Evolutionary conservation across 2,329 filamentous ascomycete species (phyloP), one percentile per base, ranked within the genome.

Genomic region (Thermothelomyces thermophilus): DNA sequence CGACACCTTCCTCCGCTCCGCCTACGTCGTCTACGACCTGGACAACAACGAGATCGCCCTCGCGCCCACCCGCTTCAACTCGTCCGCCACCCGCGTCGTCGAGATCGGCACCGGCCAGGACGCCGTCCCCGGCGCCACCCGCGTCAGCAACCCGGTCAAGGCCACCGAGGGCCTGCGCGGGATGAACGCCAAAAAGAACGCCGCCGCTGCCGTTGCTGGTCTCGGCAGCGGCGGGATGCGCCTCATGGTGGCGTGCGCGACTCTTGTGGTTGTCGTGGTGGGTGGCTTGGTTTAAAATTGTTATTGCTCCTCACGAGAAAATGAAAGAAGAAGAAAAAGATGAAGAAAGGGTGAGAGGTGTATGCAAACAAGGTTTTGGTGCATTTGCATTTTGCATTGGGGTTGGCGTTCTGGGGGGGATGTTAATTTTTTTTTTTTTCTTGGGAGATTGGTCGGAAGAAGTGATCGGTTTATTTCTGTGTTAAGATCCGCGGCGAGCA

Each of bases 1-100:
- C 14, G 86, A 89, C 62, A 86, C 85, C 0, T 90, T 90, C 64
- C 70, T 90, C 48, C 74, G 86, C 41, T 84, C 82, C 31, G 85
- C 85, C 0, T 90, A 90, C 58, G 76, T 87, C 13, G 85, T 90
- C 10, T 89, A 86, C 63, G 84, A 89, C 63, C 71, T 88, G 19
- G 78, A 73, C 24, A 87, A 86, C 64, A 82, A 87, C 63, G 73
- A 85, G 66, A 82, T 89, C 56, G 83, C 81, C 1, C 67, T 89
- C 28, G 86, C 84, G 1, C 80, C 84, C 64, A 83, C 83, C 16
- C 76, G 73, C 44, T 83, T 81, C 65, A 79, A 85, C 61, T 69
- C 74, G 3, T 75, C 75, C 0, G 52, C 60, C 14, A 71, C 70
- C 5, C 72, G 72, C 42, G 66, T 85, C 14, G 56, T 73, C 31